Percentiles rank a stretch among this genome's conserved stretches.
phyloP scores from a whole-genome alignment of 192 early-diverging fungal genomes.

The Coemansia sp. region DNA sequence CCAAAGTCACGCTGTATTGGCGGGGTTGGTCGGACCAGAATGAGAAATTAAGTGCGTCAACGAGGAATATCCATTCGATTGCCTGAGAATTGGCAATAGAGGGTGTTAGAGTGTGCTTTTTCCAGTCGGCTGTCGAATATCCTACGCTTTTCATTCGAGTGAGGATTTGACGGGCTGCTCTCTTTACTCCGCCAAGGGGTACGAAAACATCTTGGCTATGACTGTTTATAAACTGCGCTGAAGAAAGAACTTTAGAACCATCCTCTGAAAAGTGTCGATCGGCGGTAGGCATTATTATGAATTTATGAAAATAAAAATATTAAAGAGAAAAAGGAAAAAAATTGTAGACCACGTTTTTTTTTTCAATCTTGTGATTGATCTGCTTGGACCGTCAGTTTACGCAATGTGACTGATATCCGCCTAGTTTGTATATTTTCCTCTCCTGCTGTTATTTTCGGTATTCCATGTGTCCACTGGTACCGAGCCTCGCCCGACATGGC shows the following conservation, averaged over 20 bases:
- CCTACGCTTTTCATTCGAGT: constrained; percentile 63
- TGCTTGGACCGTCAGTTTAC: constrained; percentile 20
- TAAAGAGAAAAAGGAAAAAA: neutral
- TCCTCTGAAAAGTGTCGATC: neutral
- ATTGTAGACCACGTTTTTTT: constrained; percentile 10
- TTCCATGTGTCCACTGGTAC: constrained; percentile 61
- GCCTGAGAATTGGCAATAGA: constrained; percentile 60
- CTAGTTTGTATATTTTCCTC: constrained; percentile 10
- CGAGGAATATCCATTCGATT: constrained; percentile 81
- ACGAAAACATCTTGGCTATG: constrained; percentile 68
- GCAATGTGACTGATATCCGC: constrained; percentile 46
- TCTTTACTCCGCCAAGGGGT: constrained; percentile 54
- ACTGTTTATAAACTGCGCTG: constrained; percentile 45
- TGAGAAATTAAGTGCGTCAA: constrained; percentile 85
- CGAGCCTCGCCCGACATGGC: constrained; percentile 58
- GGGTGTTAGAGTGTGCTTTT: constrained; percentile 67
- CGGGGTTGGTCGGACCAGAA: constrained; percentile 71
- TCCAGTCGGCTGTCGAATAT: constrained; percentile 70
- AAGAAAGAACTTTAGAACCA: constrained; percentile 38
- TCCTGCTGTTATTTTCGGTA: constrained; percentile 34
- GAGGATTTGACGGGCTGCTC: constrained; percentile 64
- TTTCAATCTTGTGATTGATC: neutral
- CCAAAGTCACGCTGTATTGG: constrained; percentile 65
- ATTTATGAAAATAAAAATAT: neutral
- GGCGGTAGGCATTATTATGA: constrained; percentile 30